These are phyloP conservation scores for Clavispora asparagi DNA, from an alignment of 805 yeast species.

Conservation along the genomic window DNA sequence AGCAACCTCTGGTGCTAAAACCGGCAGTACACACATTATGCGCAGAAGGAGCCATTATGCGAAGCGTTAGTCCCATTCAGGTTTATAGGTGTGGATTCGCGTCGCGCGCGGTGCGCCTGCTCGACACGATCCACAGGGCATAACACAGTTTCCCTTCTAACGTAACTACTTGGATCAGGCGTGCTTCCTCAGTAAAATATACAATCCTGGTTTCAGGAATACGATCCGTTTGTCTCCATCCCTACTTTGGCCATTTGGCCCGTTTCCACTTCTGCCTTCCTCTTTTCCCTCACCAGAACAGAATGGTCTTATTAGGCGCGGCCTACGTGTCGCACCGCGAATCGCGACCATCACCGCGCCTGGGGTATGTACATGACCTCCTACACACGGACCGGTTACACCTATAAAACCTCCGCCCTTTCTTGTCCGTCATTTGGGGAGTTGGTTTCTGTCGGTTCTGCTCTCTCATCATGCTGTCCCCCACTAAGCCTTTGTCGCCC, in stretches of 20 bases:
- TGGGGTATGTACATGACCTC: not conserved
- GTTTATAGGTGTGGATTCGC: not conserved
- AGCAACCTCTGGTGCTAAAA: too few species aligned
- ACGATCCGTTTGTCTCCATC: too few species aligned
- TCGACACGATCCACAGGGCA: not conserved
- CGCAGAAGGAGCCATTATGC: not conserved
- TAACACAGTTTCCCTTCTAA: not conserved
- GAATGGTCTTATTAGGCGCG: not conserved
- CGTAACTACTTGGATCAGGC: too few species aligned
- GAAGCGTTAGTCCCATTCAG: not conserved
- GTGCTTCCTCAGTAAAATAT: too few species aligned
- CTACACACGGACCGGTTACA: not conserved
- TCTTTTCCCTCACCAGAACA: not conserved
- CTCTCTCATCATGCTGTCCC: not conserved
- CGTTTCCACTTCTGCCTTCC: too few species aligned
- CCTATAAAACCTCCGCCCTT: not conserved
- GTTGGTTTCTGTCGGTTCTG: not conserved
- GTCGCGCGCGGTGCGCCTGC: not conserved
- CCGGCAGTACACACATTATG: not conserved
- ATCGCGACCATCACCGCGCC: not conserved
- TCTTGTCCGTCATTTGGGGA: not conserved
- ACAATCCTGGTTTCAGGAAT: too few species aligned
- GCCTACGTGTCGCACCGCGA: not conserved
- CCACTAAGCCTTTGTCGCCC: constrained; percentile 11
- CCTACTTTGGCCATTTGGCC: too few species aligned